Percentiles rank a stretch among this genome's conserved stretches.
Evolutionary conservation across 73 alveolate species (phyloP).

Genomic region (Halteria grandinella): DNA sequence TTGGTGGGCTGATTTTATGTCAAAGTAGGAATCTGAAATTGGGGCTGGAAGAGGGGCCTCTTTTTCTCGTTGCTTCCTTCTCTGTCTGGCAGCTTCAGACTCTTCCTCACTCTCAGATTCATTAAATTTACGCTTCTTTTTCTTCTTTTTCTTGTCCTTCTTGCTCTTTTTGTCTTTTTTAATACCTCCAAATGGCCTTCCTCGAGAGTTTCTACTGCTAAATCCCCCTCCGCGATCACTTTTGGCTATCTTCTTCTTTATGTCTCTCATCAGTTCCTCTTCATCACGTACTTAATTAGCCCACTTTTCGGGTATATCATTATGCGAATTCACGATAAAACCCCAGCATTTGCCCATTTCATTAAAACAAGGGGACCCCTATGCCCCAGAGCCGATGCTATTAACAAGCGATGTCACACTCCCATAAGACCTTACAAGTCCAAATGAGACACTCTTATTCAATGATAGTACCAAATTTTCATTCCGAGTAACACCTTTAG

Average conservation of each 20-base stretch:
- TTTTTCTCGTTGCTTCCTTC: neutral
- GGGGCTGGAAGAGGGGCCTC: neutral
- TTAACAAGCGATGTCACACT: conserved; percentile 33
- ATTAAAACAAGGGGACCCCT: conserved; percentile 53
- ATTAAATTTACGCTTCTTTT: conserved; percentile 8
- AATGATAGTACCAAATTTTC: conserved; percentile 1
- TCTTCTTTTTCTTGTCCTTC: neutral
- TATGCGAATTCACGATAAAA: conserved; percentile 9
- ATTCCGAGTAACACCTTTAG: conserved; percentile 40
- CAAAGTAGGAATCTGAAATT: conserved; percentile 20
- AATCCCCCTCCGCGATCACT: neutral
- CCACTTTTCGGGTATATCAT: conserved; percentile 54
- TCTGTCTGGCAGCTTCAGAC: too few relatives aligned
- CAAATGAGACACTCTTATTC: conserved; percentile 46
- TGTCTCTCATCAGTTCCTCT: conserved; percentile 15
- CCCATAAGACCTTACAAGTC: conserved; percentile 43
- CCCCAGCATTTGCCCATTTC: conserved; percentile 67
- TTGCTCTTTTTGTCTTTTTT: conserved; percentile 3
- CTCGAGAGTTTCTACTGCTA: neutral
- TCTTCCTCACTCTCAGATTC: too few relatives aligned
- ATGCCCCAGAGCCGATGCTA: conserved; percentile 41
- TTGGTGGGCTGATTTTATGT: conserved; percentile 41
- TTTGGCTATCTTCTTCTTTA: neutral
- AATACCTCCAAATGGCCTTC: conserved; percentile 6
- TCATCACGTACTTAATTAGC: conserved; percentile 5